A percentile compares a stretch with the other conserved stretches of the same genome.
Conservation (phyloP, 1,284 basidiomycete genomes). For the Ceraceosorus guamensis region DNA sequence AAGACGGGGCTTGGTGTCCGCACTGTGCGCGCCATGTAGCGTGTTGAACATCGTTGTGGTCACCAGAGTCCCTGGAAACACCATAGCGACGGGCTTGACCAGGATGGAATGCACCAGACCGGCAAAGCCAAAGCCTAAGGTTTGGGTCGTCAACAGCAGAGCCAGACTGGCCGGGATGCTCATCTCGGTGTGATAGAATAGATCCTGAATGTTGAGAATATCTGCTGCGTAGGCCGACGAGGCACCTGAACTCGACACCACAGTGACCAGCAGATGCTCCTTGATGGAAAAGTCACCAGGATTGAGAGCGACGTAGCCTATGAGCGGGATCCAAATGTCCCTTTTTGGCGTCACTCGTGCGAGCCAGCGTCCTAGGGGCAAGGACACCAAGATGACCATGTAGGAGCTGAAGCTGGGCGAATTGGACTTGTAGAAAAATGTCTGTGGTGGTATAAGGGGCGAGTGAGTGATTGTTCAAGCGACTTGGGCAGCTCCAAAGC, state of each 20-base stretch:
- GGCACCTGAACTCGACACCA: slow-evolving; percentile 51
- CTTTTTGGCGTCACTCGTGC: slow-evolving; percentile 41
- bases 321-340: slow-evolving; percentile 34
- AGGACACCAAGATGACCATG: slow-evolving; percentile 54
- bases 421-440: slow-evolving; percentile 41
- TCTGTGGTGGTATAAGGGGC: neutral
- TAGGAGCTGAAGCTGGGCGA: slow-evolving; percentile 54
- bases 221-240: neutral
- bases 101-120: slow-evolving; percentile 44
- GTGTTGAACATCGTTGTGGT: slow-evolving; percentile 54
- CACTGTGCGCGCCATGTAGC: slow-evolving; percentile 50
- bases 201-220: slow-evolving; percentile 40
- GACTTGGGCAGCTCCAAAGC: neutral
- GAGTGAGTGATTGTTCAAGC: neutral
- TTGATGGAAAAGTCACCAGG: slow-evolving; percentile 54
- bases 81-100: slow-evolving; percentile 46
- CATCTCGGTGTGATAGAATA: slow-evolving; percentile 47
- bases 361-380: slow-evolving; percentile 51
- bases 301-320: slow-evolving; percentile 49
- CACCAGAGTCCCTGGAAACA: slow-evolving; percentile 53
- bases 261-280: slow-evolving; percentile 49
- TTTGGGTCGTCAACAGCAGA: slow-evolving; percentile 44
- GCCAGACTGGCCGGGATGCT: slow-evolving; percentile 33
- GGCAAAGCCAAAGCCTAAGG: slow-evolving; percentile 47
- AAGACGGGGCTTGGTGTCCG: slow-evolving; percentile 49